Conservation (phyloP, 331 rosid species). For the Rhamnella rubrinervis region DNA sequence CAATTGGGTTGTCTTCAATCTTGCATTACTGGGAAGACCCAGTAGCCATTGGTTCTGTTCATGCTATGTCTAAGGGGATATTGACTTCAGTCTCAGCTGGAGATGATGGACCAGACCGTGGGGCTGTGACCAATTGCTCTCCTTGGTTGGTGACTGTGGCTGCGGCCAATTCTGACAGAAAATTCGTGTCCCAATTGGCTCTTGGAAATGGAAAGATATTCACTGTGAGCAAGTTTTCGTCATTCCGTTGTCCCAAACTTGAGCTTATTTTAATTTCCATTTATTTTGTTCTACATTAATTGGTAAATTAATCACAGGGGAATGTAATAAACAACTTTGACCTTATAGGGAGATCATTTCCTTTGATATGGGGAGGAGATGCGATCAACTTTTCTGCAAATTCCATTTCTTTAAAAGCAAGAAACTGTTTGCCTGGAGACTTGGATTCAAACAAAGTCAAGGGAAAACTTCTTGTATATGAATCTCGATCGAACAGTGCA, state of each 20-base stretch:
- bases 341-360: slow-evolving; percentile 4
- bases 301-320: background rate
- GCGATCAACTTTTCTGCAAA: slow-evolving; percentile 21
- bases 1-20: background rate
- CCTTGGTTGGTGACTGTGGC: slow-evolving; percentile 11
- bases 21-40: slow-evolving; percentile 6
- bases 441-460: slow-evolving; percentile 10
- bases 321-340: slow-evolving; percentile 15
- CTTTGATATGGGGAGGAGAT: slow-evolving; percentile 31
- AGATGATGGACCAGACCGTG: background rate
- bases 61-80: background rate
- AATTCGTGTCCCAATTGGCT: background rate
- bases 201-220: slow-evolving; percentile 11
- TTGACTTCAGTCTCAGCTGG: slow-evolving; percentile 10
- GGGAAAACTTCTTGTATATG: slow-evolving; percentile 25
- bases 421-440: background rate
- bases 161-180: slow-evolving; percentile 10
- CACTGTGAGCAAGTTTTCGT: background rate
- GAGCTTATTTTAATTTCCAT: background rate
- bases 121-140: background rate
- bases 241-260: background rate
- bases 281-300: background rate
- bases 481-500: slow-evolving; percentile 1
- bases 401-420: background rate
- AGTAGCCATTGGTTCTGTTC: slow-evolving; percentile 4